Evolutionary conservation across 2,329 filamentous ascomycete species (phyloP).

Genomic region (Coniosporium tulheliwenetii): DNA sequence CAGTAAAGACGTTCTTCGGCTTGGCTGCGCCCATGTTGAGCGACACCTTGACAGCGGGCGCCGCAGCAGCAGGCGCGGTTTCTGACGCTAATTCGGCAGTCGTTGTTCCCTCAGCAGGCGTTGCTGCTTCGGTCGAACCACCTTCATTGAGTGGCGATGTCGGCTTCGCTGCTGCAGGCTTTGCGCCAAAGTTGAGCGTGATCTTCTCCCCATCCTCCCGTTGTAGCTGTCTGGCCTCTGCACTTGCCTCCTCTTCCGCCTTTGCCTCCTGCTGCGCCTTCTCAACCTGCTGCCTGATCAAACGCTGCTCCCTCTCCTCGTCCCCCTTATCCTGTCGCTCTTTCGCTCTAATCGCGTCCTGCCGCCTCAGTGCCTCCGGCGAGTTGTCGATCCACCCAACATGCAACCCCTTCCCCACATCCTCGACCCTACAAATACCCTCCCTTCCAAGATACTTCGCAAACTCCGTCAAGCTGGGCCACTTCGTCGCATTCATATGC

Average conservation of each 20-base stretch:
- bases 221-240: conserved; percentile 31
- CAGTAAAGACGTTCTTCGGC: conserved; percentile 61
- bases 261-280: conserved; percentile 50
- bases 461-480: conserved; percentile 78
- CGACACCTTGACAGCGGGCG: conserved; percentile 31
- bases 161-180: conserved; percentile 8
- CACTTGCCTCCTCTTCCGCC: conserved; percentile 21
- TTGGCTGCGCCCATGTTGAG: conserved; percentile 51
- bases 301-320: conserved; percentile 71
- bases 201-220: conserved; percentile 22
- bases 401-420: conserved; percentile 68
- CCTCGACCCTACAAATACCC: conserved; percentile 78
- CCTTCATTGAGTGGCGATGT: conserved; percentile 1
- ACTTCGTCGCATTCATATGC: conserved; percentile 89
- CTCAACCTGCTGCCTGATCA: conserved; percentile 72
- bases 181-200: conserved; percentile 17
- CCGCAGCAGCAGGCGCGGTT: conserved; percentile 3
- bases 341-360: conserved; percentile 68
- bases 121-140: conserved; percentile 1
- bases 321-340: conserved; percentile 82
- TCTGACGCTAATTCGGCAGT: conserved; percentile 10
- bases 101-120: background rate
- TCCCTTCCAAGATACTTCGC: conserved; percentile 75
- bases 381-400: conserved; percentile 87
- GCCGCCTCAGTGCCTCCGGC: conserved; percentile 64